Evolutionary conservation across 345 rosid genomes (phyloP), one percentile per base, ranked within the genome.

Genomic region (Lepidium aucheri): DNA sequence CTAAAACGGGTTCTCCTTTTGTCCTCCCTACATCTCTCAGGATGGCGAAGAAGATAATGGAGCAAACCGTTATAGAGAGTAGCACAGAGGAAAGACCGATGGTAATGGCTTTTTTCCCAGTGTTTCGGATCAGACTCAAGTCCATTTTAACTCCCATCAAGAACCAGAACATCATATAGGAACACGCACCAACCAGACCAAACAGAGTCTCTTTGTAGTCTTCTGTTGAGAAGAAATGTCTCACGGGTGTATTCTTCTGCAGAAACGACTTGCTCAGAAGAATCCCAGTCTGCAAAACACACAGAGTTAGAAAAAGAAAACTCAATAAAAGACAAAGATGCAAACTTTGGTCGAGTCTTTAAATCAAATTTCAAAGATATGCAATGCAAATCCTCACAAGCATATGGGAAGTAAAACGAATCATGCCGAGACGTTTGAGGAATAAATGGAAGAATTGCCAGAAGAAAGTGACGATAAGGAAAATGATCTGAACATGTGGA

Each of bases 101-200:
- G 6, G 69, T 32, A 1, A 38, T 38, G 32, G 82, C 70, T 15
- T 72, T 76, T 44, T 13, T 78, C 16, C 76, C 76, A 0, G 76
- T 51, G 39, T 39, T 73, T 10, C 74, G 50, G 18, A 76, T 44
- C 3, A 74, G 33, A 39, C 61, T 17, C 45, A 77, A 62, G 41
- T 85, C 85, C 79, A 76, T 79, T 80, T 82, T 83, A 60, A 85
- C 83, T 54, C 77, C 86, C 74, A 72, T 67, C 50, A 85, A 69
- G 75, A 85, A 85, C 63, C 82, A 59, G 60, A 78, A 83, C 68
- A 82, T 44, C 47, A 62, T 65, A 53, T 61, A 83, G 2, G 80
- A 83, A 33, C 83, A 65, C 3, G 77, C 26, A 32, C 74, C 83
- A 11, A 76, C 5, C 1, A 82, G 42, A n/a, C 79, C 81, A 30